These are phyloP conservation scores for Micromonas pusilla DNA, from an alignment of 139 green algal genomes.

Conservation along the genomic window DNA sequence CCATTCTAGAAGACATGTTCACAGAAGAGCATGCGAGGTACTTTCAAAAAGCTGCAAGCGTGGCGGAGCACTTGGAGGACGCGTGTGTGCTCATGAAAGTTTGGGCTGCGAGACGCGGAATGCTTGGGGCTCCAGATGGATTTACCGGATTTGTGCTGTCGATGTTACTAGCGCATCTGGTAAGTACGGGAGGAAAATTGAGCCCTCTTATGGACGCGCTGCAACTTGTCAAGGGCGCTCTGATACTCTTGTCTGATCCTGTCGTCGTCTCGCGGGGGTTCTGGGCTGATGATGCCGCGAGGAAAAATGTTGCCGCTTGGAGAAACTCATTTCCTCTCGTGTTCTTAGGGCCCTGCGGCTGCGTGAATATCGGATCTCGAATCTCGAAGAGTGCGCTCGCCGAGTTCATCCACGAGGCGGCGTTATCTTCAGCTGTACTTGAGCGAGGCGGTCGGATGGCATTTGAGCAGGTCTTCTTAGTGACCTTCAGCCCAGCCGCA, in stretches of 20 bases:
- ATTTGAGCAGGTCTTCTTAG: constrained; percentile 11
- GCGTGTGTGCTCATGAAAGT: constrained; percentile 6
- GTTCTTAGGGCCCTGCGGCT: constrained; percentile 13
- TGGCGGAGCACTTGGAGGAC: background rate
- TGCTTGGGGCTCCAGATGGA: constrained; percentile 1
- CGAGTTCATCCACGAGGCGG: constrained; percentile 14
- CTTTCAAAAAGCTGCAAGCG: background rate
- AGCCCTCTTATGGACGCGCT: background rate
- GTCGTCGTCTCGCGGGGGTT: background rate
- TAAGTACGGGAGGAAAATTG: background rate
- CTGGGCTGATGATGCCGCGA: background rate
- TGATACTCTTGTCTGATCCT: background rate
- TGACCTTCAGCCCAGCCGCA: background rate
- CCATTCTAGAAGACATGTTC: constrained; percentile 15
- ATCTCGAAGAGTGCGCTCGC: constrained; percentile 2
- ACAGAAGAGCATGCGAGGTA: background rate
- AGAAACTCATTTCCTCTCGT: background rate
- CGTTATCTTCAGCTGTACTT: background rate
- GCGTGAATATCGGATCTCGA: constrained; percentile 5
- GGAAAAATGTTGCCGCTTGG: background rate
- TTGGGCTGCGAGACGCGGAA: background rate
- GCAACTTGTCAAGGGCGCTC: background rate
- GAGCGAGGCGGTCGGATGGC: background rate
- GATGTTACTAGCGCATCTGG: background rate
- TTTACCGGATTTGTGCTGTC: constrained; percentile 17